Conservation (phyloP, 169 alveolate species). For the Eimeria brunetti region DNA sequence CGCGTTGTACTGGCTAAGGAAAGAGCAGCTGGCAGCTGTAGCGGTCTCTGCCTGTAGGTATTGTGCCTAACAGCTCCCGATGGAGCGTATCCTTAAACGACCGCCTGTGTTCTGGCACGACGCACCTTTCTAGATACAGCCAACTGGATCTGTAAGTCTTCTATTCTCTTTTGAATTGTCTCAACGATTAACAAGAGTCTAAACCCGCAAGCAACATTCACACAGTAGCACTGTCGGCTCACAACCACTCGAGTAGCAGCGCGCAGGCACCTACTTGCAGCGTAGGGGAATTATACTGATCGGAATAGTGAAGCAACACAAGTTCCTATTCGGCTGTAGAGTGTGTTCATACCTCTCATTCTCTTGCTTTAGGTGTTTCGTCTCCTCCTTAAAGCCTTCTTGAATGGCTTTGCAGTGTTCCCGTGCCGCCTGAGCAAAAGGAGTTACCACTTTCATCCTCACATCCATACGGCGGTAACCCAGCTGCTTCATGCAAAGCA, state of each 20-base stretch:
- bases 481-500: not conserved
- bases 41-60: not conserved
- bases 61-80: not conserved
- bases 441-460: not conserved
- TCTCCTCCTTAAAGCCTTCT: constrained; percentile 29
- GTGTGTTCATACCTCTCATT: constrained; percentile 3
- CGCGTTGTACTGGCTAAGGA: constrained; percentile 1
- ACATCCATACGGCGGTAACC: not conserved
- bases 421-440: constrained; percentile 22
- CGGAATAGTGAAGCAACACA: not conserved
- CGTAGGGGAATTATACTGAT: not conserved
- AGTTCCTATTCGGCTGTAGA: not conserved
- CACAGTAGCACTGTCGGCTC: not conserved
- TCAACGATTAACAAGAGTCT: constrained; percentile 6
- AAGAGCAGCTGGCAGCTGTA: not conserved
- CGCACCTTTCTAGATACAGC: constrained; percentile 26
- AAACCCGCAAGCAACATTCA: not conserved
- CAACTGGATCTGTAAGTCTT: constrained; percentile 2
- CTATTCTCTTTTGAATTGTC: constrained; percentile 24
- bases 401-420: constrained; percentile 42
- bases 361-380: constrained; percentile 7
- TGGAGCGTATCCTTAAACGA: not conserved
- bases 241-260: not conserved
- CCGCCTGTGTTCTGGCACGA: not conserved
- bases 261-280: not conserved